phyloP scores from a whole-genome alignment of 1,284 basidiomycete species.

The Lignosus rhinocerotis region DNA sequence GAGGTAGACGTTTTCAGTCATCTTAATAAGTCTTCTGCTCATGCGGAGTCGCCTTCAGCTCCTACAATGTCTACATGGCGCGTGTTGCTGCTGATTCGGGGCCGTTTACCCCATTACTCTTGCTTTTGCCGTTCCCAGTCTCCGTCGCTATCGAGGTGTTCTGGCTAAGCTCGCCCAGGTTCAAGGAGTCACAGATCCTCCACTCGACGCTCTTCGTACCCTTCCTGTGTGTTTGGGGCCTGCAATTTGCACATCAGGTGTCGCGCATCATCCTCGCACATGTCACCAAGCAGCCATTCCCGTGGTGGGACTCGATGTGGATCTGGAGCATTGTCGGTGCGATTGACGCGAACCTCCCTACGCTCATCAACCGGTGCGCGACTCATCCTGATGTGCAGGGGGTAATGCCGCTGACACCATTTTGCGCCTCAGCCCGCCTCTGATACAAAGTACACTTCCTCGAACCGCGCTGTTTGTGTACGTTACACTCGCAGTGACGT shows the following conservation, averaged over 20 bases:
- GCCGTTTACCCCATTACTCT: slow-evolving; percentile 60
- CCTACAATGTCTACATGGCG: slow-evolving; percentile 72
- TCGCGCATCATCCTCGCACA: slow-evolving; percentile 94
- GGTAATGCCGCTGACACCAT: neutral
- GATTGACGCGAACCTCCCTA: slow-evolving; percentile 79
- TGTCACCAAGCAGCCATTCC: slow-evolving; percentile 84
- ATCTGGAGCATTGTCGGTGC: slow-evolving; percentile 79
- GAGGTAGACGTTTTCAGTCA: slow-evolving; percentile 42
- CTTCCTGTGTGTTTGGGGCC: slow-evolving; percentile 88
- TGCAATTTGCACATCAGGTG: slow-evolving; percentile 86
- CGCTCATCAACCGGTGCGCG: slow-evolving; percentile 67
- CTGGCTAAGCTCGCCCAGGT: slow-evolving; percentile 79
- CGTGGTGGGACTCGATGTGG: slow-evolving; percentile 87
- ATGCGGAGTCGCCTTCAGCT: slow-evolving; percentile 45
- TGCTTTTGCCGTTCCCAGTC: slow-evolving; percentile 79
- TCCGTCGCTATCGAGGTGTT: slow-evolving; percentile 71
- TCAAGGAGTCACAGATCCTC: slow-evolving; percentile 55
- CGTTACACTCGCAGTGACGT: slow-evolving; percentile 64
- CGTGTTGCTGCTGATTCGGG: slow-evolving; percentile 39
- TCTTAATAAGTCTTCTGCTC: too few relatives aligned
- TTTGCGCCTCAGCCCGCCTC: slow-evolving; percentile 47
- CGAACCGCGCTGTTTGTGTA: slow-evolving; percentile 70
- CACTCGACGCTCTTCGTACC: slow-evolving; percentile 77
- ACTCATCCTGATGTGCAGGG: neutral
- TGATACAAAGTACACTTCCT: slow-evolving; percentile 66